Evolutionary conservation across 768 basidiomycete species (phyloP), one percentile per base, ranked within the genome.

Genomic region (Pluteus cervinus): DNA sequence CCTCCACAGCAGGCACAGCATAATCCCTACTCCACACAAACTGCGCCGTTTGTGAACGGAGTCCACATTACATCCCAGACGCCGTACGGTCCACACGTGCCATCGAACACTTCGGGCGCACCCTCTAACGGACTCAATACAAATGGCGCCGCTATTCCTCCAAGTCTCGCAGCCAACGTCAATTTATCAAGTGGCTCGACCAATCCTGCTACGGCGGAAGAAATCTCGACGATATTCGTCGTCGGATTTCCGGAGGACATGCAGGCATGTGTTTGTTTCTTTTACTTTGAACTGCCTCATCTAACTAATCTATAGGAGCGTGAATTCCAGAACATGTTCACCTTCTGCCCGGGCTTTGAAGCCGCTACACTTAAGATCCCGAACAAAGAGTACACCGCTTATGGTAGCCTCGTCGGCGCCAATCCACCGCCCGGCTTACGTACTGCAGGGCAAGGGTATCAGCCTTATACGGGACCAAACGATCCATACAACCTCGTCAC

Each of bases 191-290:
- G 57, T 33, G 49, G 52, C 28, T 40, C 50, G 23, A 55, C 47
- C 20, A 42, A 53, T 2, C 55, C 53, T 22, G 43, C 54, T 21
- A 57, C 63, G 25, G 76, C 78, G 41, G 93, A 96, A 58, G 91
- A 94, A 52, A 96, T 96, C 32, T 92, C 86, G 8, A 96, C 92
- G 4, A 93, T 96, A 46, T 99, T 99, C 46, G 93, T 99, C 3
- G 94, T 98, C 18, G 96, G 96, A 0, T 99, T 99, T 57, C 96
- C 96, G 3, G 96, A 99, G 40, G 96, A 99, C 52, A 97, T 98
- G 88, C 83, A 86, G 76, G 92, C 89, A 50, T 46, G 83, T 73
- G 37, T 22, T 15, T 37, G 46, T 29, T 16, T 37, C 23, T 16
- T 20, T 38, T 21, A 30, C 21, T 18, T 20, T 14, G 15, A 5